Percentiles rank a stretch among this genome's conserved stretches.
These are phyloP conservation scores for Globisporangium nagaii DNA, from an alignment of 352 stramenopile genomes.

Conservation along the genomic window DNA sequence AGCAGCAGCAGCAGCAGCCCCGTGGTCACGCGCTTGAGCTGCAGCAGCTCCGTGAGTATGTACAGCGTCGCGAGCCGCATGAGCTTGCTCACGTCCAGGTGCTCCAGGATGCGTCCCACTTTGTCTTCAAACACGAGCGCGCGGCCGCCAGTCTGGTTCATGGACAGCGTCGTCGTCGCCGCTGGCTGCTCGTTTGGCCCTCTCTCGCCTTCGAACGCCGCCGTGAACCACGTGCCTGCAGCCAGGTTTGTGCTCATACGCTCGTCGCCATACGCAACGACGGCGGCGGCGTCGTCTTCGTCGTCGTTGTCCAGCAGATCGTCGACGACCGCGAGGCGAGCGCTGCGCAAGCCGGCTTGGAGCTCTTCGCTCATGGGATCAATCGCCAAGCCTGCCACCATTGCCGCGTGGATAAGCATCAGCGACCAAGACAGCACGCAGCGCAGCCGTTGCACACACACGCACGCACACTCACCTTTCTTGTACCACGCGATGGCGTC, in stretches of 20 bases:
- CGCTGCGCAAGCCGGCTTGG: conserved; percentile 31
- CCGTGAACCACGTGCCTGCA: not conserved
- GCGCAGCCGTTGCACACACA: too few relatives aligned
- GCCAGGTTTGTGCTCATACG: not conserved
- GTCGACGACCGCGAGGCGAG: conserved; percentile 51
- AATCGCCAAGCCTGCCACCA: conserved; percentile 45
- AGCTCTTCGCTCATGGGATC: conserved; percentile 36
- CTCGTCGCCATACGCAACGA: not conserved
- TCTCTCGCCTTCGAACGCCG: not conserved
- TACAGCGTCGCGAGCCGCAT: conserved; percentile 42
- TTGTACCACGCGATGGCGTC: conserved; percentile 44
- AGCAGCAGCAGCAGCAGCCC: conserved; percentile 45
- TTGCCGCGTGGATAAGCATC: too few relatives aligned
- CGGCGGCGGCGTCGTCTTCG: conserved; percentile 11
- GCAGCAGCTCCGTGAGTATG: conserved; percentile 46
- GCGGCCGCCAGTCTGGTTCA: not conserved
- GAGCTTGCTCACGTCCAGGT: conserved; percentile 53
- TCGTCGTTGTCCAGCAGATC: conserved; percentile 29
- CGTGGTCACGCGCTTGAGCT: conserved; percentile 36
- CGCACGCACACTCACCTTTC: conserved; percentile 24
- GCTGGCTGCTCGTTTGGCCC: not conserved
- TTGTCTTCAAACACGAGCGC: conserved; percentile 51
- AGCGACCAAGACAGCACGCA: not conserved
- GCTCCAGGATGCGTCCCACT: conserved; percentile 41
- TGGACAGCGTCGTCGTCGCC: conserved; percentile 1